phyloP scores from a whole-genome alignment of 495 filamentous ascomycete species.

The Alectoria sarmentosa region DNA sequence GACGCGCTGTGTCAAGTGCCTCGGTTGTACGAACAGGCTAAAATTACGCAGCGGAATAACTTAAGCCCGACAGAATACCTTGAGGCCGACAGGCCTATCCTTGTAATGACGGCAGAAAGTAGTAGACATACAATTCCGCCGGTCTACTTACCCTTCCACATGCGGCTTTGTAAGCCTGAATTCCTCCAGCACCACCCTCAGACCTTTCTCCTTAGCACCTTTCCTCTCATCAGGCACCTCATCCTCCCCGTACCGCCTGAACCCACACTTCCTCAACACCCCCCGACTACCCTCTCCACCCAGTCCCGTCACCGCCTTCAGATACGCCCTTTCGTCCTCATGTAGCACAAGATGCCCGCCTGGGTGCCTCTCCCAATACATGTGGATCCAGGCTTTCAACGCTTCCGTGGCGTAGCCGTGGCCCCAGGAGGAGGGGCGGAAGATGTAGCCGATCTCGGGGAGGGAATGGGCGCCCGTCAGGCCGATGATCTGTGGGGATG shows the following conservation, averaged over 20 bases:
- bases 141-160: not conserved
- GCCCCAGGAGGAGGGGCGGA: constrained; percentile 32
- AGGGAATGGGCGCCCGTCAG: constrained; percentile 4
- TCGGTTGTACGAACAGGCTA: too few species aligned
- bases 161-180: constrained; percentile 1
- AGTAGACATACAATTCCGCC: not conserved
- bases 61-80: too few species aligned
- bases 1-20: not conserved
- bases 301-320: constrained; percentile 3
- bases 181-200: not conserved
- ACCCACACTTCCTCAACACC: constrained; percentile 9
- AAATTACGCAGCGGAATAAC: too few species aligned
- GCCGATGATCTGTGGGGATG: constrained; percentile 9
- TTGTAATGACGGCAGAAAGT: too few species aligned
- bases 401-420: constrained; percentile 36
- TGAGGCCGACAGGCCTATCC: too few species aligned
- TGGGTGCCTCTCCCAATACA: constrained; percentile 29
- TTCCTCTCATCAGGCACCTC: not conserved
- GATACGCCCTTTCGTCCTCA: not conserved
- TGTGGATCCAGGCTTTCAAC: constrained; percentile 27
- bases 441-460: constrained; percentile 35
- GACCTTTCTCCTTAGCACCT: not conserved
- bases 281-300: not conserved
- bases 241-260: not conserved
- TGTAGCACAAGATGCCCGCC: constrained; percentile 20